A percentile compares a stretch with the other conserved stretches of the same genome.
Conservation (phyloP, 352 stramenopile species). For the Phytopythium aichiense region DNA sequence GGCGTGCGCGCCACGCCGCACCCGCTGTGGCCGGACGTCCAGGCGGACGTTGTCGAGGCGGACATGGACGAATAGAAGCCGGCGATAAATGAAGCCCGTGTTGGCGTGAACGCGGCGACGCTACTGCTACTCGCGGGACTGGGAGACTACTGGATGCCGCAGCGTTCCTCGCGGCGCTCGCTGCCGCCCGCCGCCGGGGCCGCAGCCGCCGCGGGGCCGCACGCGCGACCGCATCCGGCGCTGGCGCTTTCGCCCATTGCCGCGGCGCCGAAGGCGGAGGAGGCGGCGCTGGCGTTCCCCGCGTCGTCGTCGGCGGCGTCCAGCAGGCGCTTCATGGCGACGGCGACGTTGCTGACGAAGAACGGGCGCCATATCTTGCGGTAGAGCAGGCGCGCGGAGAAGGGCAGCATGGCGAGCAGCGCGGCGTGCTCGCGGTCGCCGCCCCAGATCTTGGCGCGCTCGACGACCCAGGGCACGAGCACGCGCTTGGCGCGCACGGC, state of each 20-base stretch:
- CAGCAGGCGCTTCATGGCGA: constrained; percentile 74
- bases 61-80: background rate
- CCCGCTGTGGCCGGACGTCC: constrained; percentile 25
- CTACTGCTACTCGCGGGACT: background rate
- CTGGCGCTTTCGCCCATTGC: background rate
- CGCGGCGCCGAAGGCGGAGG: background rate
- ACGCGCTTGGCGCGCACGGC: constrained; percentile 74
- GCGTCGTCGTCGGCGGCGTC: constrained; percentile 3
- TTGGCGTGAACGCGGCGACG: background rate
- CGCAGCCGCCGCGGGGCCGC: background rate
- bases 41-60: background rate
- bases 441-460: constrained; percentile 83
- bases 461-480: constrained; percentile 82
- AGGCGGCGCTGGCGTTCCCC: constrained; percentile 11
- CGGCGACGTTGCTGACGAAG: constrained; percentile 74
- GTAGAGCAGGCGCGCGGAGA: constrained; percentile 78
- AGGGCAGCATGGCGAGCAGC: constrained; percentile 66
- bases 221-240: background rate
- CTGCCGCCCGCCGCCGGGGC: background rate
- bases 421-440: constrained; percentile 62
- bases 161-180: background rate
- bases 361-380: constrained; percentile 81
- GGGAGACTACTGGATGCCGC: background rate
- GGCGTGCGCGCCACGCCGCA: constrained; percentile 43
- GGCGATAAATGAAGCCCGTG: background rate